Evolutionary conservation across 1,284 basidiomycete genomes (phyloP), one percentile per base, ranked within the genome.

Genomic region (Fistulinella cinereoalba): DNA sequence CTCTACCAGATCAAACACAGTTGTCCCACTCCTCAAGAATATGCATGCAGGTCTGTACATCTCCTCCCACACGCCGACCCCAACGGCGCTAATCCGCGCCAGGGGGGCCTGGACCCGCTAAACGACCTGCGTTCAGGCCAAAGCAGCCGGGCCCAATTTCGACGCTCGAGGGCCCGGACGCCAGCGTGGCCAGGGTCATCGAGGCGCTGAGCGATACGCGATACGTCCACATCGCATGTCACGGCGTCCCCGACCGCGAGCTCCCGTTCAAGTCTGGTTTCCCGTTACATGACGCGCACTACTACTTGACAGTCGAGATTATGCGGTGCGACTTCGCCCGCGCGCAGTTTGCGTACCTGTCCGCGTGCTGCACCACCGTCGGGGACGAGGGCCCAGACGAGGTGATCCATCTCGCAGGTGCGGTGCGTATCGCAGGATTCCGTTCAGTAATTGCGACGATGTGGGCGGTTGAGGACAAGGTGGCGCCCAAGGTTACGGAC

Each of bases 61-160:
- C 9, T 65, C 62, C 0, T 71, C 68, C 0, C 70, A 69, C 34
- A 66, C 58, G 0, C 61, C 64, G 4, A 62, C 61, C 3, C 47
- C 70, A 6, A 46, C 53, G 2, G 46, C 65, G 3, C 53, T 70
- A 15, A 56, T 64, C 16, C 43, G 41, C 16, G 52, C 61, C 7
- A 25, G 11, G 3, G 16, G 21, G 4, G 13, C 27, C 12, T n/a
- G 9, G 41, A 7, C 37, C 22, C 12, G 10, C 37, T 18, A n/a
- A 25, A 16, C n/a, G 11, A 16, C 37, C 37, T 1, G 11, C 15
- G 1, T 37, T n/a, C 41, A 54, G 32, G 27, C 56, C 4, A 37
- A 46, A 3, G 28, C 38, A 1, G n/a, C 12, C 6, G 43, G 41
- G 4, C 28, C 29, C 5, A 7, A n/a, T n/a, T n/a, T n/a, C n/a